Base-by-base conservation (phyloP, 805 yeast species). In the Lachancea lanzarotensis region DNA sequence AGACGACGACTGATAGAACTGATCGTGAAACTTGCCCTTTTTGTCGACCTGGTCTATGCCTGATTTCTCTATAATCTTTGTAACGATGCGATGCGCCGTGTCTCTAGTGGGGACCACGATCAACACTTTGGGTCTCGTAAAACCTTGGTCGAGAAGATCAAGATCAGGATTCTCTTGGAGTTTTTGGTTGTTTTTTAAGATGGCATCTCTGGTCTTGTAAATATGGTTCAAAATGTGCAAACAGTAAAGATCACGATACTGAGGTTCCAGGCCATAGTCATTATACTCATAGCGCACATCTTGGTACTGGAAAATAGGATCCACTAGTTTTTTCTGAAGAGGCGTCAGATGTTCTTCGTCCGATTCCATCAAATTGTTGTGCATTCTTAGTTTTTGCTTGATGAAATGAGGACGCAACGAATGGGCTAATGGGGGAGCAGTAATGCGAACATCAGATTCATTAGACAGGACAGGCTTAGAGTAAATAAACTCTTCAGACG, bases 141-240 rank as follows among this genome's bases (percentile, higher is more conserved):
- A 93, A 25, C 98, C 98, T 64, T 93, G 98, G 62, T 93, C 98
- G 45, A 95, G 70, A 51, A 75, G 73, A 55, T 87, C 95, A 11
- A 76, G 76, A 41, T 73, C 77, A 20, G 69, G 68, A 46, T 68
- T 59, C 45, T 72, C 62, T 43, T 65, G 67, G n/a, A 69, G 39
- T 53, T 78, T 79, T 40, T 76, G 75, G 53, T 82, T 88, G 66
- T 93, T 82, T 59, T 84, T 84, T 53, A 91, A 55, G 15, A 91
- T 76, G n/a, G 81, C 68, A 63, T 89, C 97, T 57, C 96, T 75
- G 0, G 97, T 87, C 65, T 90, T 89, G 66, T 71, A 77, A 27
- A 93, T 67, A 62, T 91, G 98, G 56, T 93, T 91, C 44, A 89
- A 61, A 4, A 76, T 74, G 66, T 91, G 98, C 48, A 85, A 58